Conservation (phyloP, 129 eudicot genomes). For the Artemisia argyi region DNA sequence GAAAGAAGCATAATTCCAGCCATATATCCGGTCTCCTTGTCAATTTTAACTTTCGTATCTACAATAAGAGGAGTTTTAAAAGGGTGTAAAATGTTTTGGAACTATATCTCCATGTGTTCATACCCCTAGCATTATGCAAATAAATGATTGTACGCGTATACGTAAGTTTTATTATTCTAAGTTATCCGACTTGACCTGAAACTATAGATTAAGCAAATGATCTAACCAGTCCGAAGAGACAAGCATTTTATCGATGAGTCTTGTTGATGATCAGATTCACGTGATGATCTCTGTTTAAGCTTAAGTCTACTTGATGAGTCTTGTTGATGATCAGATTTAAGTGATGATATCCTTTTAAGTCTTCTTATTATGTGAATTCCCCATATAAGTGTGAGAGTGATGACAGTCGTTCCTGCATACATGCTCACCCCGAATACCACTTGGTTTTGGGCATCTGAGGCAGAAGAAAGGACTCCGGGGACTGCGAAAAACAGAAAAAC, state of each 20-base stretch:
- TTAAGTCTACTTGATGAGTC: neutral
- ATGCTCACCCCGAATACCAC: slow-evolving; percentile 24
- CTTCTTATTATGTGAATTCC: slow-evolving; percentile 12
- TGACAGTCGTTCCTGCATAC: slow-evolving; percentile 28
- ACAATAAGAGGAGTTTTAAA: neutral
- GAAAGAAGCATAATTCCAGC: slow-evolving; percentile 18
- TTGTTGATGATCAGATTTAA: neutral
- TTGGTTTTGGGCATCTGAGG: slow-evolving; percentile 22
- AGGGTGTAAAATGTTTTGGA: neutral
- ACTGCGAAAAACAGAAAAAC: neutral
- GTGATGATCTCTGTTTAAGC: slow-evolving; percentile 5
- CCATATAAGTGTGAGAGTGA: slow-evolving; percentile 24
- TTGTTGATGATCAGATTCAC: slow-evolving; percentile 4
- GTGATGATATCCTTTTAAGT: slow-evolving; percentile 3
- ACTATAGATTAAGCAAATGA: neutral
- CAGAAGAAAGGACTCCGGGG: slow-evolving; percentile 6
- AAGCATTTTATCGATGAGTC: neutral
- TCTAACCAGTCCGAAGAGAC: slow-evolving; percentile 13
- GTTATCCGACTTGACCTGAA: no score
- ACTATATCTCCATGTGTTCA: neutral
- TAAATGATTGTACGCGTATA: no score
- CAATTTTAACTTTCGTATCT: slow-evolving; percentile 21
- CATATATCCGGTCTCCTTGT: neutral
- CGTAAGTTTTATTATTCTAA: neutral
- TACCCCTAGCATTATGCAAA: neutral